phyloP scores from a whole-genome alignment of 306 rosid species.

The Cercis canadensis region DNA sequence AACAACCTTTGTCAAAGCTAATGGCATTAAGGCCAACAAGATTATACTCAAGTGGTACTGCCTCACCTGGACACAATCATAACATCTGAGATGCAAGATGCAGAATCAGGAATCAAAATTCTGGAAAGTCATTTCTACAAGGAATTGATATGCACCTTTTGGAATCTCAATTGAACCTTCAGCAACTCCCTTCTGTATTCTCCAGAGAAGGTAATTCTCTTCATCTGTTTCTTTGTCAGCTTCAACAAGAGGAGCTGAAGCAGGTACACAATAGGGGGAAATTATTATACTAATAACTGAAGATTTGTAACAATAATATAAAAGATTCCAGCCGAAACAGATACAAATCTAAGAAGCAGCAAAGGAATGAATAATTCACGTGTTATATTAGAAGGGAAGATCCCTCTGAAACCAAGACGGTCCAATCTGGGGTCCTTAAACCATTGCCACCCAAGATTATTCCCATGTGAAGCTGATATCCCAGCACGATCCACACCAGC shows the following conservation, averaged over 20 bases:
- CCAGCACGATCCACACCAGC: conserved; percentile 62
- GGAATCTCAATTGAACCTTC: conserved; percentile 93
- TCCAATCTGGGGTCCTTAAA: conserved; percentile 86
- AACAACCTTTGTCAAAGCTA: conserved; percentile 97
- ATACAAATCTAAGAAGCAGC: conserved; percentile 38
- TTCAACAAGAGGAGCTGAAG: conserved; percentile 86
- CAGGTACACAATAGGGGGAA: neutral
- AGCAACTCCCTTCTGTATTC: conserved; percentile 81
- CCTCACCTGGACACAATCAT: conserved; percentile 67
- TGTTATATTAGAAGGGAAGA: conserved; percentile 70
- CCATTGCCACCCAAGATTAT: conserved; percentile 81
- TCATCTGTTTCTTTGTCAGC: conserved; percentile 84
- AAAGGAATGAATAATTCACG: conserved; percentile 60
- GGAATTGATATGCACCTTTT: conserved; percentile 62
- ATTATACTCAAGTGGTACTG: conserved; percentile 91
- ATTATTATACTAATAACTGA: neutral
- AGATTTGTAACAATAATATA: conserved; percentile 2
- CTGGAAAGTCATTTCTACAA: neutral
- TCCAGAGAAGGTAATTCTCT: conserved; percentile 74
- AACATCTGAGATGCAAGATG: conserved; percentile 17
- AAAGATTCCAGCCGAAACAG: conserved; percentile 25
- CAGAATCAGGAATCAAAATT: neutral
- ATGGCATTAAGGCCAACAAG: conserved; percentile 86
- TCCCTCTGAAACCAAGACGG: conserved; percentile 90
- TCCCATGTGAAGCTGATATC: conserved; percentile 64